Evolutionary conservation across 805 yeast genomes (phyloP), one percentile per base, ranked within the genome.

Genomic region (Candida suzukii): DNA sequence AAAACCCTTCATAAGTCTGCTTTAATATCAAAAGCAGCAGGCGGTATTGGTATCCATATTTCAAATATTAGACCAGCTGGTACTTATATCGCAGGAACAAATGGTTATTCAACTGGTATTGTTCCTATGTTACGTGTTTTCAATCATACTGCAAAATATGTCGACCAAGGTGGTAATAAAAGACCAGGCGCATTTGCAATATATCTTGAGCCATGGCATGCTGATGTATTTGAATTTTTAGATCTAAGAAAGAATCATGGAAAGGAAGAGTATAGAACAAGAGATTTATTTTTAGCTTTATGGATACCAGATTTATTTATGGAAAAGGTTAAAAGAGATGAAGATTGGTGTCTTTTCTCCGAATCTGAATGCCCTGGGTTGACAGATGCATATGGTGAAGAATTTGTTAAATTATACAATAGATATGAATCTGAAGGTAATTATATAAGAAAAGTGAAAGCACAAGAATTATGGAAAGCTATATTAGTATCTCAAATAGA

Each of bases 131-230:
- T 91, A 22, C 78, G 95, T 52, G 98, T 91, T 10, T 91, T 81
- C 68, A 91, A 91, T 69, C 84, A 88, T 65, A 88, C 98, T 21
- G 98, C 99, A 17, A 77, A 96, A 52, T 91, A 90, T 57, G 98
- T 91, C 33, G 98, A 91, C 56, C 99, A 91, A 71, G 99, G 99
- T 47, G 98, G 98, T 42, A 91, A 91, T 67, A 90, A 90, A 64
- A 73, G 99, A 56, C 99, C 99, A 0, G 98, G 98, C 47, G 99
- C 99, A 3, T 85, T 91, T 63, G 96, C 96, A 28, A 66, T 88
- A 29, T 91, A 90, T 64, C 62, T 91, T 29, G 99, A 91, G 66
- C 97, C 99, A 42, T 91, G 99, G 99, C 99, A 91, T 59, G 76
- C 84, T 11, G 99, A 91, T 54, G 73, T 91, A 28, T 83, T 87